phyloP scores from a whole-genome alignment of 495 filamentous ascomycete species.

The Trichoderma erinaceum region DNA sequence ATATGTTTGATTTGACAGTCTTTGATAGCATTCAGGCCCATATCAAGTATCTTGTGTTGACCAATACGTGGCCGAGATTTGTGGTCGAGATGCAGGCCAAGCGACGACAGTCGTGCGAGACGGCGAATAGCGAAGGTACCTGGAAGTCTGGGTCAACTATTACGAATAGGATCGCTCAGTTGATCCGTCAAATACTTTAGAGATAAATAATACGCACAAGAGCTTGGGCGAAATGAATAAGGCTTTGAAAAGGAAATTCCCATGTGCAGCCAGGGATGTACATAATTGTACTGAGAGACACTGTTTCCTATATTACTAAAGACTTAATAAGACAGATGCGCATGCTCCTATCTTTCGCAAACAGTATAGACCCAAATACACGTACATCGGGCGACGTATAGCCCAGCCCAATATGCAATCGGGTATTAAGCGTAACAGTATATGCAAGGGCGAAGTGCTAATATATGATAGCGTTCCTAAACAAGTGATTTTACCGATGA shows the following conservation, averaged over 20 bases:
- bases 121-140: neutral
- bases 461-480: neutral
- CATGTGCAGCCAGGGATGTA: no score
- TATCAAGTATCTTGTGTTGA: conserved; percentile 16
- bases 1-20: neutral
- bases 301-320: neutral
- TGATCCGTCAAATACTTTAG: neutral
- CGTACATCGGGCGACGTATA: neutral
- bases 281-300: neutral
- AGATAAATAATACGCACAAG: neutral
- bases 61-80: conserved; percentile 17
- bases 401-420: neutral
- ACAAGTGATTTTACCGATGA: neutral
- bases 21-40: conserved; percentile 9
- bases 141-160: neutral
- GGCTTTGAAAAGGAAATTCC: no score
- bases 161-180: neutral
- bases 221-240: neutral
- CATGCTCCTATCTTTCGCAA: neutral
- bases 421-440: neutral
- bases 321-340: neutral
- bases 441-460: neutral
- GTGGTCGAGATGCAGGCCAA: conserved; percentile 9
- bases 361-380: neutral
- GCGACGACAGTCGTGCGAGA: neutral